Evolutionary conservation across 208 protist genomes (phyloP).

Genomic region (Giardia muris): DNA sequence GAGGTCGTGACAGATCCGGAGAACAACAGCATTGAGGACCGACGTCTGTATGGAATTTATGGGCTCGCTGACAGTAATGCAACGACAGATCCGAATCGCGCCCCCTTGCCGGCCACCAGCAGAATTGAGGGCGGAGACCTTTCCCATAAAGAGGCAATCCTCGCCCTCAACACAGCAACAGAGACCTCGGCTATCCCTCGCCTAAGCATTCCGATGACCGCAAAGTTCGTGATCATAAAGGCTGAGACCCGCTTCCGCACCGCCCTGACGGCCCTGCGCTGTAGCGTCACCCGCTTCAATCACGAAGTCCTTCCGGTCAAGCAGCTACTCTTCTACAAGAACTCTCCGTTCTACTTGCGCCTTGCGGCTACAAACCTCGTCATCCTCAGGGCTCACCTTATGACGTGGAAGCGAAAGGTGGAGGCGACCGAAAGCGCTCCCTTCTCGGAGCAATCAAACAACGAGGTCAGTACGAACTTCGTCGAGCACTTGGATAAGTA

Average conservation of each 20-base stretch:
- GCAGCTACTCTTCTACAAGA: conserved; percentile 3
- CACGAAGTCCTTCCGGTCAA: background rate
- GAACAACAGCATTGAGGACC: background rate
- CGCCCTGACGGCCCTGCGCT: background rate
- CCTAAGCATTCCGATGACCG: background rate
- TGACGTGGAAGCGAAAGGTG: background rate
- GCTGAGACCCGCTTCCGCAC: background rate
- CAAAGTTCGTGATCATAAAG: background rate
- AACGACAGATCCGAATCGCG: no score
- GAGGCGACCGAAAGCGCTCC: no score
- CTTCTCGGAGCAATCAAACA: no score
- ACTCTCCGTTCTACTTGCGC: background rate
- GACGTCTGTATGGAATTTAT: background rate
- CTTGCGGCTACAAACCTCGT: background rate
- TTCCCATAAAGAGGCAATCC: no score
- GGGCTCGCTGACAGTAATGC: no score
- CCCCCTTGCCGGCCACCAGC: no score
- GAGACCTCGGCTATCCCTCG: background rate
- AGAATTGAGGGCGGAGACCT: no score
- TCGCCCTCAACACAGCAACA: background rate
- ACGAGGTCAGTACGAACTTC: no score
- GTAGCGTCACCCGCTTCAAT: background rate
- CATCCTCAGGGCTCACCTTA: background rate
- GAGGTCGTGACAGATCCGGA: background rate
- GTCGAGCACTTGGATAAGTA: background rate